Evolutionary conservation across 2,329 filamentous ascomycete genomes (phyloP).

Genomic region (Trichoderma pleuroti): DNA sequence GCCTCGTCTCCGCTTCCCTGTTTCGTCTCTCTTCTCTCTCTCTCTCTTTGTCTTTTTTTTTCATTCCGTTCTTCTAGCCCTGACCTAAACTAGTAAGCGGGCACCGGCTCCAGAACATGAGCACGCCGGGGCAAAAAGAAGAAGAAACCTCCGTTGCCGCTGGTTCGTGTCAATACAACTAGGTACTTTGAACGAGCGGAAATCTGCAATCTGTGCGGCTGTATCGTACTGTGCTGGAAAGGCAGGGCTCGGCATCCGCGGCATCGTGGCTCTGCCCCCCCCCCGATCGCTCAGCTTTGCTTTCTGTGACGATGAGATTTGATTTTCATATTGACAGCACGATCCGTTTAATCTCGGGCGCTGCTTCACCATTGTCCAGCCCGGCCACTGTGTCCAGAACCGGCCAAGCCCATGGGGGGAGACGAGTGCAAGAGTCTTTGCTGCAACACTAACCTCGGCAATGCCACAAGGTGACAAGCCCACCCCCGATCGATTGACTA

Average conservation of each 20-base stretch:
- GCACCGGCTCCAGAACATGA: not conserved
- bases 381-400: not conserved
- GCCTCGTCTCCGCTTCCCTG: not conserved
- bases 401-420: not conserved
- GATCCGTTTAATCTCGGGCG: slow-evolving; percentile 13
- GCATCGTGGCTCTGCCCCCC: not conserved
- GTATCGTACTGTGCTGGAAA: no score
- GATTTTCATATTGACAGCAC: not conserved
- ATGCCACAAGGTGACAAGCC: not conserved
- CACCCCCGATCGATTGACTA: not conserved
- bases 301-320: slow-evolving; percentile 3
- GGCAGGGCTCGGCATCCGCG: not conserved
- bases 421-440: not conserved
- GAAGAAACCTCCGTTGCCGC: not conserved
- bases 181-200: not conserved
- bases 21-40: not conserved
- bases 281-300: not conserved
- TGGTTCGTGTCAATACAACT: not conserved
- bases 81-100: not conserved
- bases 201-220: not conserved
- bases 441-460: slow-evolving; percentile 7
- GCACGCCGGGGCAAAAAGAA: not conserved
- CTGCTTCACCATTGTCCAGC: not conserved
- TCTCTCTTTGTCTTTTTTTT: not conserved
- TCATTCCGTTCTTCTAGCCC: not conserved